Evolutionary conservation across 2,329 filamentous ascomycete genomes (phyloP).

Genomic region (Capronia coronata): DNA sequence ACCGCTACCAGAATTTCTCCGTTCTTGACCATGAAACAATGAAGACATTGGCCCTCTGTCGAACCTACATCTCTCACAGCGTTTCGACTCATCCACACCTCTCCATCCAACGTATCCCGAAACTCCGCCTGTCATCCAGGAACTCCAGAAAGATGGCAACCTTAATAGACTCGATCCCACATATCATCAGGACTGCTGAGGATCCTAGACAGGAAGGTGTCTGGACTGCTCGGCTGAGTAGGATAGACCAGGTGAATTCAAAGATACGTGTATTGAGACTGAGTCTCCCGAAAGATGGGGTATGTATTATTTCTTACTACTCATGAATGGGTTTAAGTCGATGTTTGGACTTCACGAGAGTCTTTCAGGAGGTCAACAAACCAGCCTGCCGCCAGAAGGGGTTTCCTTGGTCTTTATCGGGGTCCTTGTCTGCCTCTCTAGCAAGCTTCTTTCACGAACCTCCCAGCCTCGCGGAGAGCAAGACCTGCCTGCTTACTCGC

Average conservation of each 20-base stretch:
- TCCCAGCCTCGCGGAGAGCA: no score
- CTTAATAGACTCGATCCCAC: slow-evolving; percentile 41
- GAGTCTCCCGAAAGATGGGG: slow-evolving; percentile 45
- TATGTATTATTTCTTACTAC: slow-evolving; percentile 27
- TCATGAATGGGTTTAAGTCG: no score
- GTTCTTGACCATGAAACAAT: not conserved
- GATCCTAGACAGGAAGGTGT: slow-evolving; percentile 65
- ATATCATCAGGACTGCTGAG: slow-evolving; percentile 65
- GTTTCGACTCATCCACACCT: not conserved
- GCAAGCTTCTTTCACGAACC: no score
- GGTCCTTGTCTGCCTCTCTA: not conserved
- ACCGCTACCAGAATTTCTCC: not conserved
- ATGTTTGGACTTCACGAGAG: no score
- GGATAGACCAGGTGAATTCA: slow-evolving; percentile 60
- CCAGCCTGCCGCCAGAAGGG: no score
- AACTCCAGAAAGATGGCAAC: slow-evolving; percentile 24
- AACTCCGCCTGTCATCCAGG: not conserved
- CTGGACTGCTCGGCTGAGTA: slow-evolving; percentile 55
- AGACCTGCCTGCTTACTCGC: no score
- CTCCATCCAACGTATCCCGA: not conserved
- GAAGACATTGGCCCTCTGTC: not conserved
- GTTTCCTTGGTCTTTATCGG: not conserved
- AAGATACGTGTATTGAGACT: slow-evolving; percentile 64
- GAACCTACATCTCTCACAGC: not conserved
- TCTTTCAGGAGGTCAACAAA: no score